Conservation (phyloP, 2,329 filamentous ascomycete species). For the Ceratocystis cubensis region DNA sequence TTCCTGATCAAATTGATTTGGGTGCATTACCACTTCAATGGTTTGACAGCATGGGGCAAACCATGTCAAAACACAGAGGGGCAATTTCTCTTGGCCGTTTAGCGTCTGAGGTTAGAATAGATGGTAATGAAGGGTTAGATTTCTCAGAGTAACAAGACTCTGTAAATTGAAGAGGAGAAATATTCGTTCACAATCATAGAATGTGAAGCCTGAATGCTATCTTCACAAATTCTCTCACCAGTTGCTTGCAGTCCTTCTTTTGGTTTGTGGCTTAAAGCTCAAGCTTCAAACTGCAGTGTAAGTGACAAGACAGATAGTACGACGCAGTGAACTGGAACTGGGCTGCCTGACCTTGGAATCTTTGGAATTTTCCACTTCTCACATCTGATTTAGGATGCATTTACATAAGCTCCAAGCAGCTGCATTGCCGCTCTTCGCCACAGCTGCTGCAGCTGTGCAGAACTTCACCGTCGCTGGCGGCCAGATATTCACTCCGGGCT, state of each 20-base stretch:
- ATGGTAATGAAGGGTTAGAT: neutral
- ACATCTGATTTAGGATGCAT: neutral
- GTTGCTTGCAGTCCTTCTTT: neutral
- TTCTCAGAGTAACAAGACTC: slow-evolving; percentile 13
- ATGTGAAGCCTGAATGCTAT: neutral
- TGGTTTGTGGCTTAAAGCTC: neutral
- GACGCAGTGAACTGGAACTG: neutral
- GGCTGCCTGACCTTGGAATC: neutral
- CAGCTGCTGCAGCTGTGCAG: slow-evolving; percentile 28
- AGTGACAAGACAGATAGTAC: neutral
- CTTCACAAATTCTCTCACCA: neutral
- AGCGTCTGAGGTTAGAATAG: slow-evolving; percentile 7
- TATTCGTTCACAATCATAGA: neutral
- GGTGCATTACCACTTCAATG: neutral
- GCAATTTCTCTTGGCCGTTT: slow-evolving; percentile 2
- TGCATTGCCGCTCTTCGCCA: slow-evolving; percentile 24
- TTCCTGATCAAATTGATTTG: neutral
- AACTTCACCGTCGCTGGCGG: slow-evolving; percentile 48
- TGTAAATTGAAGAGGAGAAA: neutral
- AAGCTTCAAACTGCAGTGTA: neutral
- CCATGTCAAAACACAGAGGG: neutral
- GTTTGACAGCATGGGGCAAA: neutral
- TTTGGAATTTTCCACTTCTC: neutral
- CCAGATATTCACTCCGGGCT: slow-evolving; percentile 56
- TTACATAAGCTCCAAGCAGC: neutral